Percentiles rank a stretch among this genome's conserved stretches.
Conservation (phyloP, 2,329 filamentous ascomycete genomes). For the Alternaria metachromatica region DNA sequence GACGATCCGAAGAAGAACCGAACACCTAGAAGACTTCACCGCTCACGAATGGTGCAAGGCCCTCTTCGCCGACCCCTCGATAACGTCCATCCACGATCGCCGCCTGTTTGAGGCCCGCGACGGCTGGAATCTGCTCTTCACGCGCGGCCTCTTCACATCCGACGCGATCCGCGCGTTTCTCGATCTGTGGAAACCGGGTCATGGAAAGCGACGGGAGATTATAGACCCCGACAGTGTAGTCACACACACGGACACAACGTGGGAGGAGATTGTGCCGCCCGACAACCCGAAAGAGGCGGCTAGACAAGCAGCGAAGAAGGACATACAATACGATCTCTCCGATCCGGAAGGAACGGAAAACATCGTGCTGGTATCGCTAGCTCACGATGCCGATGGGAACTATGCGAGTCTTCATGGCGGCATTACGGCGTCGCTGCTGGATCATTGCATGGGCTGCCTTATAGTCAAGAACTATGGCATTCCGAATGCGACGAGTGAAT, state of each 20-base stretch:
- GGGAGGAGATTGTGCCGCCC: neutral
- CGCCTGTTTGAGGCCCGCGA: slow-evolving; percentile 1
- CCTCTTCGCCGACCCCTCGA: slow-evolving; percentile 21
- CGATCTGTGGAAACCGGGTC: slow-evolving; percentile 27
- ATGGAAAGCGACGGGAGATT: slow-evolving; percentile 5
- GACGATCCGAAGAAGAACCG: slow-evolving; percentile 6
- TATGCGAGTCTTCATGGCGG: slow-evolving; percentile 34
- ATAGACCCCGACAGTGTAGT: slow-evolving; percentile 8
- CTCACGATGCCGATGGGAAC: slow-evolving; percentile 29
- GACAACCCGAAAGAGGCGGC: neutral
- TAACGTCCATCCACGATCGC: slow-evolving; percentile 28
- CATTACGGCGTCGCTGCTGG: slow-evolving; percentile 30
- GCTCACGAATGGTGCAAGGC: slow-evolving; percentile 32
- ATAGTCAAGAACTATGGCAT: slow-evolving; percentile 21
- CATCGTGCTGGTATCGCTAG: slow-evolving; percentile 28
- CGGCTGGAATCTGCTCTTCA: slow-evolving; percentile 23
- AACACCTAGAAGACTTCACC: slow-evolving; percentile 37
- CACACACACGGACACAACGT: neutral
- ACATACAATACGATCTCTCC: slow-evolving; percentile 15
- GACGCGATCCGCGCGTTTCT: slow-evolving; percentile 33
- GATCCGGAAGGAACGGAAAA: slow-evolving; percentile 26
- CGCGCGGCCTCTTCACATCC: slow-evolving; percentile 31
- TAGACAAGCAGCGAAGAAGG: slow-evolving; percentile 14
- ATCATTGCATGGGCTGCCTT: slow-evolving; percentile 35
- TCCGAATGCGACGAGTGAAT: slow-evolving; percentile 26